Conservation (phyloP, 2,329 filamentous ascomycete genomes). For the Arthrobotrys entomopaga region DNA sequence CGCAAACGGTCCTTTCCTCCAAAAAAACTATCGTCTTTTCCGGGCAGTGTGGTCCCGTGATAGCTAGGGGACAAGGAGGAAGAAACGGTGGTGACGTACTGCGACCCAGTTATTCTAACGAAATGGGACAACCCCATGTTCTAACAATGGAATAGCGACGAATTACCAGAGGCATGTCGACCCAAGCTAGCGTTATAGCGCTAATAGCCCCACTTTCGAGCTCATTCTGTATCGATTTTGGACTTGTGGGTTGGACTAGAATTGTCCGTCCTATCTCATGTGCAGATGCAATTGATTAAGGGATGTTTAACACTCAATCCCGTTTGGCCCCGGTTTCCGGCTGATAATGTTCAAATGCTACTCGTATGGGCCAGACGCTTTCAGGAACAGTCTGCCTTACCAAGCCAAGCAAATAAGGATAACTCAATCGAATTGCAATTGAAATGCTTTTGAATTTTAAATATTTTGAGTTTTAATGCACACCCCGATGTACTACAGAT, state of each 20-base stretch:
- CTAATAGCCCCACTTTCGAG: slow-evolving; percentile 26
- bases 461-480: slow-evolving; percentile 22
- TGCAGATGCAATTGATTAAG: slow-evolving; percentile 38
- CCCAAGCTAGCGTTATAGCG: slow-evolving; percentile 4
- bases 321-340: slow-evolving; percentile 45
- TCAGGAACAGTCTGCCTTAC: too few relatives aligned
- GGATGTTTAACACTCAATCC: slow-evolving; percentile 30
- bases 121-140: slow-evolving; percentile 28
- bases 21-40: neutral
- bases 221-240: slow-evolving; percentile 15
- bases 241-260: slow-evolving; percentile 6
- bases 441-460: neutral
- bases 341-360: neutral
- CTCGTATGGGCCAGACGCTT: too few relatives aligned
- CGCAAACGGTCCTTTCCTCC: slow-evolving; percentile 4
- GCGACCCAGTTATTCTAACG: slow-evolving; percentile 32
- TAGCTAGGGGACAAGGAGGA: slow-evolving; percentile 42
- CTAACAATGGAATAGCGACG: slow-evolving; percentile 18
- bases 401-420: too few relatives aligned
- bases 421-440: too few relatives aligned
- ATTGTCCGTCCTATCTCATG: slow-evolving; percentile 39
- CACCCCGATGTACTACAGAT: slow-evolving; percentile 30
- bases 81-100: slow-evolving; percentile 49
- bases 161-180: slow-evolving; percentile 15
- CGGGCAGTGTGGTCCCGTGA: slow-evolving; percentile 50